These are phyloP conservation scores for Clonostachys chloroleuca DNA, from an alignment of 2,329 filamentous ascomycete genomes.

Conservation along the genomic window DNA sequence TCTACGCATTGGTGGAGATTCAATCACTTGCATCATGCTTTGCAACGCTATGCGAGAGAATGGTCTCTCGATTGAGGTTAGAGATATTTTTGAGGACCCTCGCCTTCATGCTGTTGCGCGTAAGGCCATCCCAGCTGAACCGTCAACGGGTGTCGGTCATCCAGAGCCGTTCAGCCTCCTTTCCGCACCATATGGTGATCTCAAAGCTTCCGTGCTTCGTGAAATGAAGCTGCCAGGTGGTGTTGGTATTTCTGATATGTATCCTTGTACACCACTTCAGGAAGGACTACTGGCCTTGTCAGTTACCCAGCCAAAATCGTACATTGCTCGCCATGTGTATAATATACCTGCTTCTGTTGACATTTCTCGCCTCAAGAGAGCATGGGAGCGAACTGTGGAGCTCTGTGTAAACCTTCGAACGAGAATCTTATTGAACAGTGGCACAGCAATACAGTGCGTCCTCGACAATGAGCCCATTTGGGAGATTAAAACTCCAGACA, in stretches of 20 bases:
- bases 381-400: conserved; percentile 6
- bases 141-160: background rate
- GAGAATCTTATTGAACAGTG: background rate
- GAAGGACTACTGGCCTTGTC: conserved; percentile 27
- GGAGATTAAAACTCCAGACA: background rate
- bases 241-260: conserved; percentile 19
- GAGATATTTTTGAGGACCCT: conserved; percentile 10
- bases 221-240: conserved; percentile 1
- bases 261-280: conserved; percentile 29
- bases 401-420: conserved; percentile 5
- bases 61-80: conserved; percentile 4
- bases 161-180: background rate
- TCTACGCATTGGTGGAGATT: conserved; percentile 11
- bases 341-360: conserved; percentile 5
- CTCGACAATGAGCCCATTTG: background rate
- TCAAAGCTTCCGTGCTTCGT: background rate
- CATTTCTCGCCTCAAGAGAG: conserved; percentile 4
- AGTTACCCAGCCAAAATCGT: conserved; percentile 10
- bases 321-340: conserved; percentile 9
- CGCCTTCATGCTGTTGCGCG: conserved; percentile 1
- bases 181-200: background rate
- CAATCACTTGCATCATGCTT: conserved; percentile 12
- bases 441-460: background rate
- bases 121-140: background rate
- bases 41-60: conserved; percentile 2